Evolutionary conservation across 2,329 filamentous ascomycete species (phyloP), one percentile per base, ranked within the genome.

Genomic region (Juglanconis juglandina): DNA sequence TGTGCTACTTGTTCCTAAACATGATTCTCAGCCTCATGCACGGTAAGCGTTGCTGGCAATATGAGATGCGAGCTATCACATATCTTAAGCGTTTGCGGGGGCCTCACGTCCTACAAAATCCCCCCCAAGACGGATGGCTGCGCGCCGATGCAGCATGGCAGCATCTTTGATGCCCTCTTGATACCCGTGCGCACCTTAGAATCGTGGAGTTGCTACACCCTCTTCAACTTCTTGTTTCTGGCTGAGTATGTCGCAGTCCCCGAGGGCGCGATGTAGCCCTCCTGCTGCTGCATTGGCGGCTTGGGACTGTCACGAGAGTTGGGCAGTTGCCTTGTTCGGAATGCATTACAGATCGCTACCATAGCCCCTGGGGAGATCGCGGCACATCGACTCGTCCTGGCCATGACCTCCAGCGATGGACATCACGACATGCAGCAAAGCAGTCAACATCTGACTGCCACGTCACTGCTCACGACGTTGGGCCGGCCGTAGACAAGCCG

Each of bases 21-120:
- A 17, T 44, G 48, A 46, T 52, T 62, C 57, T 62, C 60, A 62
- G 60, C 60, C 60, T 62, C 60, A 62, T 44, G 49, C 51, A 33
- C 53, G 47, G 37, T 46, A 17, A 56, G 41, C 57, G 39, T 37
- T 50, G 47, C 44, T 41, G 32, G 33, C 41, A 41, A 7, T 46
- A 52, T 57, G 48, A 53, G 13, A 53, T 56, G 54, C 54, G 60
- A 62, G 17, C 35, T 60, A 35, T 62, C 57, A 62, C 14, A 50
- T 62, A n/a, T 62, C 57, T 51, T 24, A 17, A 56, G 57, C 60
- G 30, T 57, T 32, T 11, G 34, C 41, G 32, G 41, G n/a, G 46
- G 41, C 37, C 48, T 32, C 49, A 34, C 47, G 32, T 52, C 34
- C 17, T 52, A 53, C 56, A 44, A 41, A 50, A 13, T 11, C 7